Evolutionary conservation across 208 protist species (phyloP), one percentile per base, ranked within the genome.

Genomic region (Jaenimonas drosophilae): DNA sequence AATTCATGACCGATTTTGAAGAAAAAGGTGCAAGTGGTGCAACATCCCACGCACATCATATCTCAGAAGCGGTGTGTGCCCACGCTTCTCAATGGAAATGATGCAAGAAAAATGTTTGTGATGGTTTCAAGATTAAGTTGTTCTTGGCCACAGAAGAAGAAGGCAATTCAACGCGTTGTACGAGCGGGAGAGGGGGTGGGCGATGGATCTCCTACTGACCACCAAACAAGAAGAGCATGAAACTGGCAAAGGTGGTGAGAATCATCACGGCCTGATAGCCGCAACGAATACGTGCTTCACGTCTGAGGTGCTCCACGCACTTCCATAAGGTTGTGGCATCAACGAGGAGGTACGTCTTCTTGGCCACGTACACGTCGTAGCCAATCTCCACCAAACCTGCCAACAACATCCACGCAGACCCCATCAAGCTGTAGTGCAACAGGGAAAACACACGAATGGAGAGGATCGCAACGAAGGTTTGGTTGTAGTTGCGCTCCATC

Each of bases 241-340:
- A 23, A 23, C 63, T 14, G 3, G 38, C 25, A 20, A 81, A 44
- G 7, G 50, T 24, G 3, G 44, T n/a, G 2, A 82, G 1, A 0
- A 76, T 24, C 54, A 88, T 50, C 7, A 75, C 2, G 7, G 34
- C 23, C 33, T 71, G 55, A 39, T 71, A 79, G 1, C 14, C 59
- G n/a, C 69, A 1, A 28, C 79, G 66, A 23, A 84, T 46, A 21
- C 62, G 47, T 2, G 55, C 49, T 54, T 88, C 79, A 3, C 44
- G 25, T 23, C 64, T 53, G 21, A 78, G 42, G 0, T 33, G 19
- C 0, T 50, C 54, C n/a, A 81, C 37, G 20, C 78, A 63, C 29
- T 76, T 83, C 74, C 75, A 88, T 24, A 79, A 47, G 0, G 70
- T 79, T 4, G 79, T 82, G 6, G 66, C 67, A 40, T 88, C 79